phyloP scores from a whole-genome alignment of 129 eudicot species.

The Pulicaria dysenterica region DNA sequence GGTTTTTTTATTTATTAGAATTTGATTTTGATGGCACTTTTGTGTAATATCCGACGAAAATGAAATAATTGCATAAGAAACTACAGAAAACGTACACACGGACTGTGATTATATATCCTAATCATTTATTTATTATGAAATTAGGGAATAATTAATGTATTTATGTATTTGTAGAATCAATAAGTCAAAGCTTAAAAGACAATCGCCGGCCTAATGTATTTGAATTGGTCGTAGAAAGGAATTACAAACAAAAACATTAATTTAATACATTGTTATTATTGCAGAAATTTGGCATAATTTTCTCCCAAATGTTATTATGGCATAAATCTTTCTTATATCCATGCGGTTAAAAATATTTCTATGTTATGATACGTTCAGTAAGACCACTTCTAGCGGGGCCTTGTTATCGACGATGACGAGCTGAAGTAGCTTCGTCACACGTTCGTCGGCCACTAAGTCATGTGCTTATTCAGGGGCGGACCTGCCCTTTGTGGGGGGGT shows the following conservation, averaged over 20 bases:
- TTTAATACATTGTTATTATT: too few species aligned
- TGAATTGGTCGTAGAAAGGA: conserved; percentile 18
- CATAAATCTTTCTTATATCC: too few species aligned
- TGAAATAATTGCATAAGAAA: conserved; percentile 39
- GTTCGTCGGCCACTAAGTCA: too few species aligned
- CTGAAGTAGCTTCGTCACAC: too few species aligned
- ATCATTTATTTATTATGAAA: not conserved
- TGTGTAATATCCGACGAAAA: conserved; percentile 28
- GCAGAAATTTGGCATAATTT: too few species aligned
- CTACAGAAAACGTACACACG: conserved; percentile 22
- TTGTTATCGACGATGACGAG: too few species aligned
- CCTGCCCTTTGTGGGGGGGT: too few species aligned
- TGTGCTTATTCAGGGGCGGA: too few species aligned
- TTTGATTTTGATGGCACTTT: conserved; percentile 17
- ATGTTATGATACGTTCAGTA: too few species aligned
- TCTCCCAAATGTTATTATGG: too few species aligned
- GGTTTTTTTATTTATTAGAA: conserved; percentile 10
- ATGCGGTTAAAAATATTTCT: too few species aligned
- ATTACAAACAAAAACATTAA: not conserved
- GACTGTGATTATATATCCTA: conserved; percentile 13
- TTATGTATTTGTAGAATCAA: conserved; percentile 9
- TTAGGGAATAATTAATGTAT: not conserved
- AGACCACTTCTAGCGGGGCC: too few species aligned
- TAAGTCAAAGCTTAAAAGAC: conserved; percentile 19
- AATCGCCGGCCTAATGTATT: conserved; percentile 37